Evolutionary conservation across 2,329 filamentous ascomycete species (phyloP), one percentile per base, ranked within the genome.

Genomic region (Scedosporium apiospermum): DNA sequence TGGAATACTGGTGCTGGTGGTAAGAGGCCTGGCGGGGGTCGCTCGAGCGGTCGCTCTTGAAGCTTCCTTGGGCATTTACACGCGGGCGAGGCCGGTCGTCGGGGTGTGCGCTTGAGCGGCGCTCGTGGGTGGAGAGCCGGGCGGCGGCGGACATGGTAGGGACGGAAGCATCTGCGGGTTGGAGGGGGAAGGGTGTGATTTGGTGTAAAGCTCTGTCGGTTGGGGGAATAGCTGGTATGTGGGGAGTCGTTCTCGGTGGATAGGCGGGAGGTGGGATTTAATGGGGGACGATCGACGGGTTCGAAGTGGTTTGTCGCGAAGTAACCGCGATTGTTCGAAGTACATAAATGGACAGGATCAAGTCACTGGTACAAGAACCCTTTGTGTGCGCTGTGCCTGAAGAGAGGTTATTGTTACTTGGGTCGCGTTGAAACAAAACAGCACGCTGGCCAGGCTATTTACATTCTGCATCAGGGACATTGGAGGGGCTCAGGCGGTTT

Each of bases 51-150:
- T 64, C 57, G 62, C 66, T 63, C 57, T 76, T 73, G 63, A 61
- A 61, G 44, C 59, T 75, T 73, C 64, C 65, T 64, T 60, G 72
- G 73, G 69, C 70, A 71, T 68, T 72, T 75, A 68, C 76, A 78
- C 66, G 76, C 71, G 71, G 79, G 79, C 57, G 62, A 21, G 53
- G 49, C 7, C 46, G 23, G 38, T 65, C 64, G 55, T 64, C 41
- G 44, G 51, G 57, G 38, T 63, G 42, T 18, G 61, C 53, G 51
- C 42, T 62, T 46, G 51, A 61, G 44, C 64, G 65, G 63, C 64
- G 64, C 27, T 64, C 59, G 34, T 63, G 38, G 27, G 62, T 26
- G 12, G 57, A 23, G 16, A 18, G 53, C 57, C 57, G 57, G 51
- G 64, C 62, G 18, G 62, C 63, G 62, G 65, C 61, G 27, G 64